Evolutionary conservation across 306 rosid genomes (phyloP), one percentile per base, ranked within the genome.

Genomic region (Oxytropis ochrocephala): DNA sequence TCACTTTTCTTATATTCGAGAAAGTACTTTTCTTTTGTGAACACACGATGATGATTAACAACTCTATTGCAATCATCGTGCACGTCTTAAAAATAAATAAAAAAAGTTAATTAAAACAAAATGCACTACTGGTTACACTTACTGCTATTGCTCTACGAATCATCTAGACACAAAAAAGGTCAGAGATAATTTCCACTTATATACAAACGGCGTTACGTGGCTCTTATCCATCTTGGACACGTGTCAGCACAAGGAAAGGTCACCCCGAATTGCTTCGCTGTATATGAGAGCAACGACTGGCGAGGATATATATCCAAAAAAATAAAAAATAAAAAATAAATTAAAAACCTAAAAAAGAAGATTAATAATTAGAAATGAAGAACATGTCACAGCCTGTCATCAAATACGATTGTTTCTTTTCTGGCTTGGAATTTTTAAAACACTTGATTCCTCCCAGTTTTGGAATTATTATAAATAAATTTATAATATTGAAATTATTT

Each of bases 341-440:
- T 18, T 43, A 12, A 43, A 36, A 63, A 63, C 6, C 7, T 5
- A 21, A 27, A 60, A 24, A 38, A 5, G 5, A 5, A 41, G 61
- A 39, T 38, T 19, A 11, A 42, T 24, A 16, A 60, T 11, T 10
- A 19, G 11, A 69, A 62, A 62, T 10, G 41, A 72, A 46, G 5
- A 66, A 11, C 47, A 17, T 68, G 47, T 68, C 80, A 75, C 88
- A 80, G 91, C n/a, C 86, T 84, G 86, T 78, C 82, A 54, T 1
- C 8, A 36, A 76, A 66, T 29, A 27, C 17, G 73, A 70, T 55
- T 46, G 5, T 64, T 70, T 70, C 62, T 38, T 21, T 77, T 36
- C 6, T 9, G 47, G 19, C 1, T 17, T 56, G 55, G 57, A 27
- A 13, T 57, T 65, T 64, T 39, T 4, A 0, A 29, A 72, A 71